A percentile compares a stretch with the other conserved stretches of the same genome.
Conservation (phyloP, 2,329 filamentous ascomycete genomes). For the Monilinia laxa region DNA sequence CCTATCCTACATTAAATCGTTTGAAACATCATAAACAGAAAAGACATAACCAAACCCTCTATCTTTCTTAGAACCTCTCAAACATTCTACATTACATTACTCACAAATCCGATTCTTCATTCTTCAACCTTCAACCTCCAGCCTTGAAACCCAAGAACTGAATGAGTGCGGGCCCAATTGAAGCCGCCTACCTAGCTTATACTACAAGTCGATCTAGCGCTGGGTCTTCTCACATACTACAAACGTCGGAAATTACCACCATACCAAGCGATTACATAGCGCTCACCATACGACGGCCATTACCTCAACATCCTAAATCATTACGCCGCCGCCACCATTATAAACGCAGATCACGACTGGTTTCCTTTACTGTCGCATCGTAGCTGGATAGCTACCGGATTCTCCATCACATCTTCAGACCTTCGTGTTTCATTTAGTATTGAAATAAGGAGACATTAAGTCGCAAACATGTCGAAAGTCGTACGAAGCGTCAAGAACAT, state of each 20-base stretch:
- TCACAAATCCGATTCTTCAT: too few species aligned
- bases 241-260: conserved; percentile 18
- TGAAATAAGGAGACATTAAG: conserved; percentile 19
- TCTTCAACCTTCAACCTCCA: not conserved
- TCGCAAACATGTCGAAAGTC: conserved; percentile 82
- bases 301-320: conserved; percentile 13
- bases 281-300: conserved; percentile 4
- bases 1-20: too few species aligned
- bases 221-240: not conserved
- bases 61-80: too few species aligned
- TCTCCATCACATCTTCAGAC: conserved; percentile 1
- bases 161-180: conserved; percentile 18
- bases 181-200: conserved; percentile 3
- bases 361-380: conserved; percentile 19
- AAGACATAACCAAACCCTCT: too few species aligned
- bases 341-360: conserved; percentile 7
- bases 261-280: conserved; percentile 16
- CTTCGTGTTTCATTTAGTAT: not conserved
- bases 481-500: conserved; percentile 98
- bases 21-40: too few species aligned
- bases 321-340: not conserved
- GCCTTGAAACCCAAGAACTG: not conserved
- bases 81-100: too few species aligned
- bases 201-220: not conserved
- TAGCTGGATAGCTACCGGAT: conserved; percentile 19